Evolutionary conservation across 768 basidiomycete species (phyloP), one percentile per base, ranked within the genome.

Genomic region (Phaeotremella fagi): DNA sequence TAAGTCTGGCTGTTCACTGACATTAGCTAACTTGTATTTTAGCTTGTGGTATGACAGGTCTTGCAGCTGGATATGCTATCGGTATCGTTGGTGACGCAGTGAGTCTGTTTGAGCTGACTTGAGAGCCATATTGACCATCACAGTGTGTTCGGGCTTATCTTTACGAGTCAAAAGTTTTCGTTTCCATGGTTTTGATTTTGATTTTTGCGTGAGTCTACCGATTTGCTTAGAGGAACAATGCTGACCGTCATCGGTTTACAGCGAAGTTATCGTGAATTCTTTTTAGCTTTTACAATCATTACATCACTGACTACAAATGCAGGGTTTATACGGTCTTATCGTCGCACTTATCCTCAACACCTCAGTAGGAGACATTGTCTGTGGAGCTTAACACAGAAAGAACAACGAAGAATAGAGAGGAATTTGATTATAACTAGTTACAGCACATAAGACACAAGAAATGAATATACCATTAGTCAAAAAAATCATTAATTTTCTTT

Each of bases 41-140:
- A 71, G 85, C 89, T 3, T 94, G 90, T 70, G 92, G 92, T 0
- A 75, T 88, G 60, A 94, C 92, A 18, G 92, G 92, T 3, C 72
- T 98, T 45, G 86, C 91, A 18, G 92, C 92, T 1, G 92, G 92
- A 0, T 91, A 90, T 69, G 92, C 92, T 12, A 94, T 98, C 72
- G 92, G 92, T 15, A 80, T 84, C 52, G 88, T 95, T 28, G 92
- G 92, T 25, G 92, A 98, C 75, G 83, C 91, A 26, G 91, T 95
- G 68, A 60, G 88, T 79, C 9, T 45, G 31, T 50, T 42, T 6
- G 31, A 16, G 7, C 38, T 6, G 38, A 41, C 11, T 12, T 41
- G 38, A 41, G 12, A 22, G 38, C 38, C 11, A 41, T 12, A 18
- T 14, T 14, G 12, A 22, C 38, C 38, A n/a, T 12, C 14, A 11